A percentile compares a stretch with the other conserved stretches of the same genome.
Evolutionary conservation across 202 grass and related monocot genomes (phyloP).

Genomic region (Eragrostis tef): DNA sequence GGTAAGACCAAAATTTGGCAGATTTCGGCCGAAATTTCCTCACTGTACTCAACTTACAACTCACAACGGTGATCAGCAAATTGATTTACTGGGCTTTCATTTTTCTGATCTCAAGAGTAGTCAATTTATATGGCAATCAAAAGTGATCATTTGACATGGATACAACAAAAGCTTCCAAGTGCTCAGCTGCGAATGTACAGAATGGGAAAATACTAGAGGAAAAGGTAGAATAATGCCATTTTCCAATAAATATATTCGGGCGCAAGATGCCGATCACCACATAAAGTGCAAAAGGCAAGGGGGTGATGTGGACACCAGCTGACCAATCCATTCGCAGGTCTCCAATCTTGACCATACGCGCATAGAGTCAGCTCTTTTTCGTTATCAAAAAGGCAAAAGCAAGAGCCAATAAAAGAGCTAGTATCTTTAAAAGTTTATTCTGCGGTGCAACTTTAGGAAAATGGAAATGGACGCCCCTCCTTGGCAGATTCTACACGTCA

Average conservation of each 20-base stretch:
- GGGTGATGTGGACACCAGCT: slow-evolving; percentile 36
- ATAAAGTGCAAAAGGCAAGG: slow-evolving; percentile 39
- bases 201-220: background rate
- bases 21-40: too few relatives aligned
- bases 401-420: slow-evolving; percentile 40
- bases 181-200: background rate
- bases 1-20: too few relatives aligned
- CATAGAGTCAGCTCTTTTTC: slow-evolving; percentile 36
- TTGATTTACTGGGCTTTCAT: too few relatives aligned
- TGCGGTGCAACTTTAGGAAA: slow-evolving; percentile 32
- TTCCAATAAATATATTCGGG: slow-evolving; percentile 1
- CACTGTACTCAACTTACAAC: too few relatives aligned
- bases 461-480: slow-evolving; percentile 33
- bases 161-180: background rate
- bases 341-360: slow-evolving; percentile 48
- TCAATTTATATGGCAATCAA: too few relatives aligned
- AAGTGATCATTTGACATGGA: too few relatives aligned
- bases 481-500: slow-evolving; percentile 51
- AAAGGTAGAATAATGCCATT: background rate
- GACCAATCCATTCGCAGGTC: slow-evolving; percentile 14
- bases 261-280: slow-evolving; percentile 32
- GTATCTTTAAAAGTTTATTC: slow-evolving; percentile 33
- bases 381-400: slow-evolving; percentile 24
- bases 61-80: too few relatives aligned
- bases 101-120: too few relatives aligned